These are phyloP conservation scores for Krasilnikovozyma curviuscula DNA, from an alignment of 768 basidiomycete genomes.

Conservation along the genomic window DNA sequence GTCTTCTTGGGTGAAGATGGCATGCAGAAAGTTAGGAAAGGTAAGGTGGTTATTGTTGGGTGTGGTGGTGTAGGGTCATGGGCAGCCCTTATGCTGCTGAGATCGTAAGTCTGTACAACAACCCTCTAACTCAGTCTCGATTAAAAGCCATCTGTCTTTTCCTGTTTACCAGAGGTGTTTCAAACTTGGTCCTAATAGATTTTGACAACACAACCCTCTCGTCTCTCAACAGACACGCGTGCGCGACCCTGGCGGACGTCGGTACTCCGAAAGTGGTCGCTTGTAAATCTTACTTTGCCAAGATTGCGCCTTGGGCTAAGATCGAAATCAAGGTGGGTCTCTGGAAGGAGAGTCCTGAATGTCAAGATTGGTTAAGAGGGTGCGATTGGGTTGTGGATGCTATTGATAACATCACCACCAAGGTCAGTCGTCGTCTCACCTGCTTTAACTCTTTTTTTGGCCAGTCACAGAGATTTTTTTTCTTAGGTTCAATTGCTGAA, in stretches of 20 bases:
- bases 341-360: conserved; percentile 57
- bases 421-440: conserved; percentile 26
- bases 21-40: conserved; percentile 55
- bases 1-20: conserved; percentile 80
- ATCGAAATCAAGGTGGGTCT: conserved; percentile 68
- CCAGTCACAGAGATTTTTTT: background rate
- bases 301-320: conserved; percentile 60
- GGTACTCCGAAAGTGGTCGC: conserved; percentile 79
- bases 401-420: conserved; percentile 92
- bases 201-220: conserved; percentile 93
- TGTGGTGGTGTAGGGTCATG: conserved; percentile 95
- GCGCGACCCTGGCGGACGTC: conserved; percentile 70
- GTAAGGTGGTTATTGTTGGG: conserved; percentile 71
- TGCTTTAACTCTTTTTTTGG: background rate
- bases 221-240: conserved; percentile 61
- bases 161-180: conserved; percentile 21
- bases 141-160: background rate
- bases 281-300: conserved; percentile 41
- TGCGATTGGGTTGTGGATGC: conserved; percentile 97
- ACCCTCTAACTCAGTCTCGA: background rate
- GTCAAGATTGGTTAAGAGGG: conserved; percentile 50
- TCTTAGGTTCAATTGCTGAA: conserved; percentile 59
- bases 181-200: conserved; percentile 23
- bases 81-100: conserved; percentile 78
- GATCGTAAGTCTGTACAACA: conserved; percentile 44